Evolutionary conservation across 352 stramenopile genomes (phyloP), one percentile per base, ranked within the genome.

Genomic region (Phytophthora fragariae): DNA sequence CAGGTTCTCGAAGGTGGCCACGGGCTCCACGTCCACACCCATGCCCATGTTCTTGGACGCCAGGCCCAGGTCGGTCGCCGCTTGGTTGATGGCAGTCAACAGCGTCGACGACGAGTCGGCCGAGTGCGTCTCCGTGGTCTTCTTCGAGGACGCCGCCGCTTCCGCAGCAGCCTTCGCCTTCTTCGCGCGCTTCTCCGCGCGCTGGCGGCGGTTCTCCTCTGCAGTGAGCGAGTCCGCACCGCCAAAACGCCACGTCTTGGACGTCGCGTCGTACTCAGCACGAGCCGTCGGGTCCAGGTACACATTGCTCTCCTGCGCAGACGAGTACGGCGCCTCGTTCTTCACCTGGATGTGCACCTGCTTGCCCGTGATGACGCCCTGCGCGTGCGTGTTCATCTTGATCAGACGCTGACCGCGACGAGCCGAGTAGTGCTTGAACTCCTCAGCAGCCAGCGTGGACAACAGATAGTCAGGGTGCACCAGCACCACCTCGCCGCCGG

Each of bases 241-340:
- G 24, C 80, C 83, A 78, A 96, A 97, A 50, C 80, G 82, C 89
- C 91, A 96, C 37, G 87, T 91, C 68, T 86, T 79, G 10, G 81
- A 76, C 6, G 77, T 77, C 17, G 79, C 60, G 65, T 96, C 89
- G 76, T 86, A 96, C 70, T 86, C 72, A 2, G 91, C 91, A 73
- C 91, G 88, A 53, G 90, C 89, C 7, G 72, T 91, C 10, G 90
- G 89, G 67, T 97, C 86, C 61, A 97, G 72, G 78, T 97, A 97
- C 67, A 97, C 89, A 44, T 75, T 87, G 81, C 85, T 92, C 70
- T 97, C 90, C 67, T 95, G 86, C 19, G 88, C 83, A 12, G 80
- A 75, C 19, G 88, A 90, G 84, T 95, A 97, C 60, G 90, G 90
- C 24, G 91, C 82, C 53, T 88, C 65, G 59, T 93, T 79, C 87